Evolutionary conservation across 805 yeast species (phyloP), one percentile per base, ranked within the genome.

Genomic region (Candida rishiriensis): DNA sequence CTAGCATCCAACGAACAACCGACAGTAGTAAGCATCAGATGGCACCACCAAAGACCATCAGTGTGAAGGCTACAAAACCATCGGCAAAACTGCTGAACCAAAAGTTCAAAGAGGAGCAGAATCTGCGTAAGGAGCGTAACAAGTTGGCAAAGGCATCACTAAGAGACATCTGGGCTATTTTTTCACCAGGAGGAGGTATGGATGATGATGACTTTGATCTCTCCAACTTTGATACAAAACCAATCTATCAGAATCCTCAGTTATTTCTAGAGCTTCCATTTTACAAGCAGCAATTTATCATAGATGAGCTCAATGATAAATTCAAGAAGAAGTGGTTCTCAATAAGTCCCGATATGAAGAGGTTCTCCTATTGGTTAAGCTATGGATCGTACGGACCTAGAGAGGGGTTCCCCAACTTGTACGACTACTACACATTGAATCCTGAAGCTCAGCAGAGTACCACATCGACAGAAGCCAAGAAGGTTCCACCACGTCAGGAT

Each of bases 381-480:
- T 85, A 80, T 61, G 90, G 90, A 2, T 70, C 82, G 39, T 78
- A 85, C 73, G 93, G 89, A 0, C 82, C 79, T 1, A 70, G 95
- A 49, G 80, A 76, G 39, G 75, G 76, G 16, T 73, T 83, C 43
- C 63, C 63, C 14, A 63, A 65, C 40, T 70, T 69, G 50, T 70
- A 78, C 68, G 69, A 66, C 44, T 60, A 69, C n/a, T 50, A 47
- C 36, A 37, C 48, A 13, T 33, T 10, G 10, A 38, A 37, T 10
- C 14, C 33, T 30, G 10, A 12, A 4, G 10, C 35, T 13, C 36
- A 21, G 2, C 41, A 28, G 17, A 15, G 3, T 6, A 13, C 18
- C n/a, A 31, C 21, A 16, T 17, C 17, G 6, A 1, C 11, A 17
- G 28, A 13, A 34, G 36, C 26, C n/a, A 15, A 1, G 17, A 15